Base-by-base conservation (phyloP, 441 rosid species). In the Adansonia gregorii region DNA sequence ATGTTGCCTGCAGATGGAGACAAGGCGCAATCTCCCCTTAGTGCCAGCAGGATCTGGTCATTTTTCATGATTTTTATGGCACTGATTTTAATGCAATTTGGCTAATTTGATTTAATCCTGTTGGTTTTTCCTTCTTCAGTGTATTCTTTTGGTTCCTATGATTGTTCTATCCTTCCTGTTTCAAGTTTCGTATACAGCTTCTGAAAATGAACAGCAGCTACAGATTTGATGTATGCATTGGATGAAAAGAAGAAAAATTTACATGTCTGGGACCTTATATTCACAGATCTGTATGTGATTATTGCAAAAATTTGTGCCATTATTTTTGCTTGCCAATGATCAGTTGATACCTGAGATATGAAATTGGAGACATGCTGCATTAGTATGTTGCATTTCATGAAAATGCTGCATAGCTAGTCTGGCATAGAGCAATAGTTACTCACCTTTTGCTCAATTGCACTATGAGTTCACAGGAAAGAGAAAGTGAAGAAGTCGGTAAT, bases 181-280 rank as follows among this genome's bases (percentile, higher is more conserved):
- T 68, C 6, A 22, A 68, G 20, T 14, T 68, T 48, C 58, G 9
- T 48, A 68, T 22, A n/a, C 17, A 10, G 41, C 19, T 68, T 68
- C 20, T 68, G 9, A 22, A 48, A 43, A 8, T 17, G 12, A 46
- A 46, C 31, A 20, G 2, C 0, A 22, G 17, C 12, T 68, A 11
- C 1, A 67, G 14, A 46, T 46, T 67, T 67, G 55, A 14, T 19
- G 12, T 46, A 22, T 48, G 41, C 41, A 68, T 12, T 11, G 0
- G 41, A 68, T 68, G 73, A 68, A 68, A 68, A 6, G 11, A 68
- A 46, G 56, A 12, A 48, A 68, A 68, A 22, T 5, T 12, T 48
- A 48, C 20, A 22, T 46, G 8, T 48, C 17, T 1, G 58, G 22
- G 22, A 20, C 49, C 58, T 68, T 68, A 65, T 65, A 48, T 14